Base-by-base conservation (phyloP, 1,284 basidiomycete species). In the Bjerkandera adusta region DNA sequence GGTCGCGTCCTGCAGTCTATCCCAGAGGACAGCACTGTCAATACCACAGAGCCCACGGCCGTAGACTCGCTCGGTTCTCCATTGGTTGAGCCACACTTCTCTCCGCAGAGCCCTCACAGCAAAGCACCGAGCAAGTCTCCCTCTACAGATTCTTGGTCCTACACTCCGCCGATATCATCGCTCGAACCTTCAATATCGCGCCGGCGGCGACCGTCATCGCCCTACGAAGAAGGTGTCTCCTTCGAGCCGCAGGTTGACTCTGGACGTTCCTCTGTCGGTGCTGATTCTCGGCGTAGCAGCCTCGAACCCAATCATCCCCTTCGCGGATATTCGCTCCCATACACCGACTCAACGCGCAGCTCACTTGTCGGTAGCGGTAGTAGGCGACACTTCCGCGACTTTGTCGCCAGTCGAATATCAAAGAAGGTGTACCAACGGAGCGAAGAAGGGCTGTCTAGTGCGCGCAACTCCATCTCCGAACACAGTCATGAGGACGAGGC, bases 361-460 rank as follows among this genome's bases (percentile, higher is more conserved):
- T 65, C 60, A 72, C 5, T 67, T 71, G 25, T 68, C 65, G 32
- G 59, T 57, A 12, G 57, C 8, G 72, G 66, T 46, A 72, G 70
- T 43, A 69, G 66, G 24, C 57, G 67, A 24, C 68, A 71, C 42
- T 53, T 75, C 16, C 66, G 67, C 18, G 67, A 69, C 20, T 48
- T 73, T 24, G n/a, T 41, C 29, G 67, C 68, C 5, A 58, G 65
- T 43, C 68, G 70, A 49, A 65, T 68, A 25, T 64, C 66, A 16
- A 62, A 65, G 30, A 65, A 56, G 32, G 60, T 54, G 16, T 53
- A 61, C 22, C 35, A 47, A 7, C 67, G 67, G 39, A 77, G 73
- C 38, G 77, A 77, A 49, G 78, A 75, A 15, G 71, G 64, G 1
- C 62, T 72, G 6, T 73, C 72, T 1, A 77, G 76, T 3, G 64